Evolutionary conservation across 208 protist species (phyloP).

Genomic region (Leishmania lainsoni): DNA sequence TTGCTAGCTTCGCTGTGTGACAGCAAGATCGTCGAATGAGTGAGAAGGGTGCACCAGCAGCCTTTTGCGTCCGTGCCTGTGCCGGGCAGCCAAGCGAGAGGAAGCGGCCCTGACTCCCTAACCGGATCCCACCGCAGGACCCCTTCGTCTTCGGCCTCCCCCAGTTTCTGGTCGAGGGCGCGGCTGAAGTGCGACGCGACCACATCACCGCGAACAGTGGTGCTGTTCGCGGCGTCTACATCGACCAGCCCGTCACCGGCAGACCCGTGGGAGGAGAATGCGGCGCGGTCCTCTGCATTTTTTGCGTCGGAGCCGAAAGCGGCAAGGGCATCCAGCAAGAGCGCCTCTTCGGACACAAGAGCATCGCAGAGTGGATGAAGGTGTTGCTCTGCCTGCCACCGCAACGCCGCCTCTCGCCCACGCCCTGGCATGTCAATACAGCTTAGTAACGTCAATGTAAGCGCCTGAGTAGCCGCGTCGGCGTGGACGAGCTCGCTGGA

Average conservation of each 20-base stretch:
- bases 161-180: background rate
- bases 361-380: constrained; percentile 6
- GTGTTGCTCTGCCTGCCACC: constrained; percentile 5
- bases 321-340: background rate
- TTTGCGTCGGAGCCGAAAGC: background rate
- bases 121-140: background rate
- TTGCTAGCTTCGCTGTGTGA: background rate
- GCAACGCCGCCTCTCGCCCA: constrained; percentile 5
- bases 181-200: constrained; percentile 2
- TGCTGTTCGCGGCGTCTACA: background rate
- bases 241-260: background rate
- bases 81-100: constrained; percentile 13
- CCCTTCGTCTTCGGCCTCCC: background rate
- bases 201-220: background rate
- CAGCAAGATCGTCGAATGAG: constrained; percentile 10
- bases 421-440: background rate
- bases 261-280: background rate
- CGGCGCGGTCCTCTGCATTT: background rate
- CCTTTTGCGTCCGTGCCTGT: constrained; percentile 19
- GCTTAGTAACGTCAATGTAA: background rate
- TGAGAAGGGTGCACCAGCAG: constrained; percentile 25
- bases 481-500: background rate
- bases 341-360: constrained; percentile 12
- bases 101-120: background rate
- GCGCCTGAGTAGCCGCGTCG: background rate